Percentiles rank a stretch among this genome's conserved stretches.
phyloP scores from a whole-genome alignment of 305 asterid genomes.

The Withania somnifera region DNA sequence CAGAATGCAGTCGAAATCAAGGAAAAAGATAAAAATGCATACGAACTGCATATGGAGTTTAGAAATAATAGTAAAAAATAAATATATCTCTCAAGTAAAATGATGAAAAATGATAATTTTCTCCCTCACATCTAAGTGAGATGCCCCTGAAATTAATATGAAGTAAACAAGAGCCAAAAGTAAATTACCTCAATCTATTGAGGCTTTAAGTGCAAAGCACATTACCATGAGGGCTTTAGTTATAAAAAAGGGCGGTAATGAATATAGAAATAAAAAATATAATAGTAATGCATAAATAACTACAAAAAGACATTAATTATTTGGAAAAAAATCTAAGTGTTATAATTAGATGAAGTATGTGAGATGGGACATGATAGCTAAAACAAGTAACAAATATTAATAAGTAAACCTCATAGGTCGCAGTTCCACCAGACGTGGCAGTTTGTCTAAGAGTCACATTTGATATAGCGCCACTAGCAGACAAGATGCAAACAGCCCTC shows the following conservation, averaged over 20 bases:
- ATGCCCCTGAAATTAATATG: neutral
- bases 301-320: neutral
- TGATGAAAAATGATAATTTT: neutral
- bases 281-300: neutral
- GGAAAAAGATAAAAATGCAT: neutral
- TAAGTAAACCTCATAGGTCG: slow-evolving; percentile 46
- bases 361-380: neutral
- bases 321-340: neutral
- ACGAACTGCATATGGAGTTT: neutral
- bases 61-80: neutral
- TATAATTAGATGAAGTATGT: neutral
- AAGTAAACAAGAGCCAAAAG: neutral
- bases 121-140: neutral
- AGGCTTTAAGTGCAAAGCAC: neutral
- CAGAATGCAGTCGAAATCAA: neutral
- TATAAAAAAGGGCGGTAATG: neutral
- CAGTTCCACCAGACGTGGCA: slow-evolving; percentile 57
- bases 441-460: slow-evolving; percentile 48
- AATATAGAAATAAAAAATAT: neutral
- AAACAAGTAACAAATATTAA: neutral
- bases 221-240: neutral
- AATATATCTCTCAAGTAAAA: neutral
- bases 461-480: slow-evolving; percentile 52
- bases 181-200: neutral
- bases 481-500: slow-evolving; percentile 44